Evolutionary conservation across 306 rosid species (phyloP), one percentile per base, ranked within the genome.

Genomic region (Lathyrus oleraceus): DNA sequence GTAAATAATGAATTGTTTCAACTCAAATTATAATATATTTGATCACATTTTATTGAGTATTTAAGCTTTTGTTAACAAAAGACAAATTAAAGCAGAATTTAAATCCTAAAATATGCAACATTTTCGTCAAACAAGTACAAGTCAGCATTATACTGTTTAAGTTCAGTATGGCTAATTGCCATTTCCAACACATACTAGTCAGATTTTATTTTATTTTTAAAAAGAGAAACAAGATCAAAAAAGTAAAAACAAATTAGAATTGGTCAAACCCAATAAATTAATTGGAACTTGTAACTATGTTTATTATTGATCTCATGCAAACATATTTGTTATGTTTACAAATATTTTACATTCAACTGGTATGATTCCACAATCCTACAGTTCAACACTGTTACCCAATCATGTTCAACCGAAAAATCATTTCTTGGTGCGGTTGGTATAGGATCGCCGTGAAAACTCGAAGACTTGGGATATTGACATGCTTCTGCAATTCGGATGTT

Each of bases 61-160:
- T 63, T 47, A 51, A 51, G 62, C 40, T 16, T 54, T 25, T 36
- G 49, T 8, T 10, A 35, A 54, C 5, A 54, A 20, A 65, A 70
- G 67, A 8, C 15, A 38, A 67, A 21, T 10, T 15, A 74, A 39
- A 57, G 45, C 16, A 44, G 39, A 28, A 52, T 56, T 62, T 23
- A 36, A 17, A 67, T 38, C 44, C 53, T 45, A 40, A 69, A 61
- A n/a, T 36, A 47, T 45, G 51, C 59, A 65, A 67, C 23, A 42
- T 32, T 35, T 57, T 25, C 2, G 5, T 44, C 13, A 17, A 61
- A 35, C 64, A 69, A 11, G 60, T 53, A 8, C 69, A 69, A 44
- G 73, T 38, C 5, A 8, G 40, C 35, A 65, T 17, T 74, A 74
- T 5, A 63, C 40, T 10, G 64, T 51, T 67, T 40, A 53, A 5